These are phyloP conservation scores for Isochrysis galbana DNA, from an alignment of 78 protist species.

Conservation along the genomic window DNA sequence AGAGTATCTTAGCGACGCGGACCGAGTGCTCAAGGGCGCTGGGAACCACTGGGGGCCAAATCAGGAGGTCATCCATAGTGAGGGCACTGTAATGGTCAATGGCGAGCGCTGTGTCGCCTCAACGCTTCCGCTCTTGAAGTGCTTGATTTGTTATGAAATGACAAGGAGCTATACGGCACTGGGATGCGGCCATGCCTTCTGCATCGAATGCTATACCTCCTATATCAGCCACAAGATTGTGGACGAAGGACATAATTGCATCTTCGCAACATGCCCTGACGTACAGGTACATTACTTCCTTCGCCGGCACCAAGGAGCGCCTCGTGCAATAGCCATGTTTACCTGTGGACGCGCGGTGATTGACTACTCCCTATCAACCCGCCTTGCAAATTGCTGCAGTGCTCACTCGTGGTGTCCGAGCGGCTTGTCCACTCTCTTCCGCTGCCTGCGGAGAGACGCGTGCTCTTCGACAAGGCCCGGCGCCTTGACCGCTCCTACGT, in stretches of 20 bases:
- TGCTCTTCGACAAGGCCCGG: not conserved
- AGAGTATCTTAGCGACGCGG: not conserved
- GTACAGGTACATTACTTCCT: not conserved
- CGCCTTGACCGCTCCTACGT: conserved; percentile 23
- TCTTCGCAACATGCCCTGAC: not conserved
- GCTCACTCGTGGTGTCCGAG: not conserved
- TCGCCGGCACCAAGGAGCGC: too few relatives aligned
- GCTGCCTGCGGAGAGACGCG: too few relatives aligned
- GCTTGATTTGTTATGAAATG: not conserved
- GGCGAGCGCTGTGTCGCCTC: not conserved
- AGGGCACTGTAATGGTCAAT: not conserved
- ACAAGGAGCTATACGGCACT: not conserved
- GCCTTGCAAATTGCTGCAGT: not conserved
- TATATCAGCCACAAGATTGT: not conserved
- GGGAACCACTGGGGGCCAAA: not conserved
- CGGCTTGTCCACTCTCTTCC: not conserved
- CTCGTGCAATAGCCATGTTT: too few relatives aligned
- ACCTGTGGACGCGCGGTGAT: too few relatives aligned
- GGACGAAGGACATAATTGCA: not conserved
- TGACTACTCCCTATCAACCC: too few relatives aligned
- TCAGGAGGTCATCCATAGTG: not conserved
- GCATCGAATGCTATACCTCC: not conserved
- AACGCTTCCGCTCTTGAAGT: not conserved
- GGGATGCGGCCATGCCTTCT: not conserved
- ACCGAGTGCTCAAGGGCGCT: not conserved